A percentile compares a stretch with the other conserved stretches of the same genome.
Conservation (phyloP, 202 grass and related monocot genomes). For the Elaeis oleifera region DNA sequence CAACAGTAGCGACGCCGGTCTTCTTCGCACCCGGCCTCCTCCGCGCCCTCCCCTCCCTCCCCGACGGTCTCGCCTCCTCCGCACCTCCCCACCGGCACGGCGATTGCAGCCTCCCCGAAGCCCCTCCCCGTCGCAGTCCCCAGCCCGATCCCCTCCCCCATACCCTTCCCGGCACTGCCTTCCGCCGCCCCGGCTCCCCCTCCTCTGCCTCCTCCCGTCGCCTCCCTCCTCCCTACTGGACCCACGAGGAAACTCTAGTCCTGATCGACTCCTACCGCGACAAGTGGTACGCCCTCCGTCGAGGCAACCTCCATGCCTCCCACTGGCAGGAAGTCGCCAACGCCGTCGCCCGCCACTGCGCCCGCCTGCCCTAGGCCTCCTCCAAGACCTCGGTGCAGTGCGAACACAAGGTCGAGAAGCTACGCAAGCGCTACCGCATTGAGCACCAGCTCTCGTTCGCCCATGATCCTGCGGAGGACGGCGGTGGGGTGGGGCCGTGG, state of each 20-base stretch:
- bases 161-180: background rate
- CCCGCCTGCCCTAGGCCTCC: background rate
- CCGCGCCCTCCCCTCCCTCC: too few species aligned
- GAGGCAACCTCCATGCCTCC: slow-evolving; percentile 11
- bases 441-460: slow-evolving; percentile 5
- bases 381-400: slow-evolving; percentile 16
- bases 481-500: too few species aligned
- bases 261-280: slow-evolving; percentile 16
- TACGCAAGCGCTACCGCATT: slow-evolving; percentile 9
- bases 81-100: background rate
- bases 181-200: background rate
- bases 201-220: slow-evolving; percentile 4
- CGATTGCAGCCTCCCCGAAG: background rate
- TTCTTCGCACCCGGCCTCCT: too few species aligned
- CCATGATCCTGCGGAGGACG: background rate
- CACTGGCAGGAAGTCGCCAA: slow-evolving; percentile 19
- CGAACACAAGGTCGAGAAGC: slow-evolving; percentile 20
- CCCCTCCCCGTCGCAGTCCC: background rate
- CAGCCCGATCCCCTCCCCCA: background rate
- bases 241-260: slow-evolving; percentile 11
- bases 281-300: slow-evolving; percentile 17
- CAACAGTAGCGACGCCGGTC: too few species aligned
- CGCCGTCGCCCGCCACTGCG: background rate
- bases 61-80: too few species aligned
- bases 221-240: slow-evolving; percentile 13